Conservation (phyloP, 495 filamentous ascomycete genomes). For the Cercophora scortea region DNA sequence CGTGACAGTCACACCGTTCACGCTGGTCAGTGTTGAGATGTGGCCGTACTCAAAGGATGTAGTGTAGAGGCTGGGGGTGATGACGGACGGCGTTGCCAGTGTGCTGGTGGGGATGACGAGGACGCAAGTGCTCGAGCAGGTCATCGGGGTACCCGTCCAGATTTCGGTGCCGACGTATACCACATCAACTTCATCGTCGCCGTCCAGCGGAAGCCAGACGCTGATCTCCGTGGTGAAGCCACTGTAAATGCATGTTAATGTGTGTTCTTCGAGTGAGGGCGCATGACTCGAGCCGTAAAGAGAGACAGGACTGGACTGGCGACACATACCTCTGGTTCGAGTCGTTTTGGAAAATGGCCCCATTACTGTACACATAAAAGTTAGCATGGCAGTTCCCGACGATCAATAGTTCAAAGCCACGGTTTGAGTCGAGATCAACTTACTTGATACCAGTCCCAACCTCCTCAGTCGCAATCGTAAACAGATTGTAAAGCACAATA, state of each 20-base stretch:
- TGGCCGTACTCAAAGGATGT: slow-evolving; percentile 15
- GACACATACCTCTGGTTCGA: slow-evolving; percentile 3
- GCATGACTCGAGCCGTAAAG: too few species aligned
- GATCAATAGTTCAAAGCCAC: too few species aligned
- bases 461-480: slow-evolving; percentile 9
- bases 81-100: background rate
- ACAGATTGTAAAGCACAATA: slow-evolving; percentile 15
- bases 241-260: too few species aligned
- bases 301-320: too few species aligned
- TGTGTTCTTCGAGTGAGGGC: too few species aligned
- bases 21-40: background rate
- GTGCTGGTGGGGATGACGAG: slow-evolving; percentile 13
- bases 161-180: slow-evolving; percentile 11
- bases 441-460: slow-evolving; percentile 9
- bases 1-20: background rate
- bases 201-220: slow-evolving; percentile 13
- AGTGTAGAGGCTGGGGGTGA: slow-evolving; percentile 4
- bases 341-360: background rate
- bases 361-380: too few species aligned
- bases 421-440: too few species aligned
- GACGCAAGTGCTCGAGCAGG: slow-evolving; percentile 7
- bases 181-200: slow-evolving; percentile 6
- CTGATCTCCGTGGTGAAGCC: slow-evolving; percentile 17
- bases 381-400: too few species aligned
- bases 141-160: slow-evolving; percentile 1